These are phyloP conservation scores for Eleusine indica DNA, from an alignment of 176 grass and related monocot genomes.

Conservation along the genomic window DNA sequence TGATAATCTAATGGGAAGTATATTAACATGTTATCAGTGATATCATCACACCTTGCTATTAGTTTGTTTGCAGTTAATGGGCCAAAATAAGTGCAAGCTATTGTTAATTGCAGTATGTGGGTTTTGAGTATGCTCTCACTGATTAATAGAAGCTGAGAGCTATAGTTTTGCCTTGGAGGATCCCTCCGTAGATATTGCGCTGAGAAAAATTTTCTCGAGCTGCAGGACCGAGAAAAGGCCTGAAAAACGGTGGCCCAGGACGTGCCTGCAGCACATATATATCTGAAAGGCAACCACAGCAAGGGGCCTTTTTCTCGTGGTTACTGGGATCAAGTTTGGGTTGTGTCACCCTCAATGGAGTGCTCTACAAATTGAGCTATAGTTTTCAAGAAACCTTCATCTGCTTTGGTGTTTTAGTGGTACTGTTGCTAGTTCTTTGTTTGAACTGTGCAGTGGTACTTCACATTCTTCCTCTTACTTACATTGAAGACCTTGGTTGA, in stretches of 20 bases:
- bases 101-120: not conserved
- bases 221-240: not conserved
- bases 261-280: not conserved
- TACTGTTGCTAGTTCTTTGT: constrained; percentile 8
- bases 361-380: no score
- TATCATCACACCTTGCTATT: not conserved
- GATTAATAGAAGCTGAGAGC: not conserved
- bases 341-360: no score
- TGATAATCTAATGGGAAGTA: not conserved
- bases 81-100: not conserved
- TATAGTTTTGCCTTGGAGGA: not conserved
- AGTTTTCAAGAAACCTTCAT: not conserved
- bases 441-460: not conserved
- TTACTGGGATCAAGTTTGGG: no score
- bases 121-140: not conserved
- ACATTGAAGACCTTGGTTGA: not conserved
- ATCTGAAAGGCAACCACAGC: not conserved
- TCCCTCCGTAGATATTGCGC: not conserved
- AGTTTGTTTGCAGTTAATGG: not conserved
- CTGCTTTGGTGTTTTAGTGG: constrained; percentile 5
- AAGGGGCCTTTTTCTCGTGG: no score
- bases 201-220: not conserved
- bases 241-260: not conserved
- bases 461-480: constrained; percentile 6
- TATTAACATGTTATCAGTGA: constrained; percentile 12